Evolutionary conservation across 1,284 basidiomycete species (phyloP), one percentile per base, ranked within the genome.

Genomic region (Ustilago sp.): DNA sequence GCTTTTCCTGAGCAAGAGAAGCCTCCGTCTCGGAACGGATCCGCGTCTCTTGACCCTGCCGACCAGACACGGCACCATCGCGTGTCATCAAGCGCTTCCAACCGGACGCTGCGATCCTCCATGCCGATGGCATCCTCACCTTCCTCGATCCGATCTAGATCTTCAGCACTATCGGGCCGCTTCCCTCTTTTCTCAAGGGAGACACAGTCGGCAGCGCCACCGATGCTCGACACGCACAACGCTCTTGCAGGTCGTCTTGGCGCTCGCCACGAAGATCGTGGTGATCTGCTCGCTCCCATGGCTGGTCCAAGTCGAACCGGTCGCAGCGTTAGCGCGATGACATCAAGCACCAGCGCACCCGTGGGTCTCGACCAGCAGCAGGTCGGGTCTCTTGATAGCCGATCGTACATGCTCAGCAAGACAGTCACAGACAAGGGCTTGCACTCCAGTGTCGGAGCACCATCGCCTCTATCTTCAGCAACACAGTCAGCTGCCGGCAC

Each of bases 201-300:
- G 31, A 52, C 63, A 8, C 74, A 79, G 36, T 65, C 63, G 9
- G 71, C 71, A n/a, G 74, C 68, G 28, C 73, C 79, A n/a, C 80
- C 80, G 48, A 80, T 67, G 66, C 71, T 82, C 34, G 77, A 80
- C 59, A 80, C 79, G 12, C 79, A 82, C 70, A 80, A 80, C 34
- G 80, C 79, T 2, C 68, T 82, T 12, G 76, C 80, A 2, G 80
- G 80, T 11, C 55, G 67, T 9, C 72, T 82, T 0, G 80, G 80
- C 4, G 64, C 76, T 11, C 62, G 74, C 11, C 77, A 79, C 55
- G 75, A 79, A 58, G 79, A 77, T 19, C 66, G 75, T 7, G 73
- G 71, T 12, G 76, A 73, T 31, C 6, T 67, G 7, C 58, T 77
- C n/a, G 60, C 57, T 3, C 74, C 74, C 4, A 36, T 71, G 57